Evolutionary conservation across 169 alveolate genomes (phyloP), one percentile per base, ranked within the genome.

Genomic region (Plasmodium vivax): DNA sequence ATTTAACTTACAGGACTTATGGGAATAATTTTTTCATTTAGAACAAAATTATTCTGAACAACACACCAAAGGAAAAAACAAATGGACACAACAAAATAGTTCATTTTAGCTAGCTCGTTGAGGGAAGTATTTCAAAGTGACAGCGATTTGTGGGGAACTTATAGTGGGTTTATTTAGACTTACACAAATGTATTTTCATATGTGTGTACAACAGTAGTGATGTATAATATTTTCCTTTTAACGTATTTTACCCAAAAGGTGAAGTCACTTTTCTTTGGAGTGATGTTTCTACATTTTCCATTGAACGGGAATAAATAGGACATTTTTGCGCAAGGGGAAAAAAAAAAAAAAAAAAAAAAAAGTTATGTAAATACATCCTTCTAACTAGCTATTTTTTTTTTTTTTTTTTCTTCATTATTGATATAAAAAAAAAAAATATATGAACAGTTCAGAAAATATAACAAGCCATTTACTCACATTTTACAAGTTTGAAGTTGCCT

Each of bases 1-100:
- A 56, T 87, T 74, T 32, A 19, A 71, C 93, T 56, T 87, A 87
- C 93, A 23, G 93, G 93, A 56, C 93, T 79, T 56, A 87, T 87
- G 45, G 93, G 93, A 77, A 87, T 87, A 32, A 87, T 87, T 87
- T 87, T 87, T 79, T 87, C 93, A 87, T 87, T 87, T 38, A 87
- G 81, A 87, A 87, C 93, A 87, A 87, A 75, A 34, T 75, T 74
- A 74, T 85, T 85, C 62, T 87, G 62, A 51, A 87, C 68, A 54
- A 87, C 9, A 45, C 93, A 68, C 85, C 85, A 75, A 51, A 87
- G 45, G 36, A 87, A 77, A 47, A 87, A 87, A 87, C 85, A 87
- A 58, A 58, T 23, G 41, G 87, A 77, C 12, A 54, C 85, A 36
- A 87, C 23, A 36, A 79, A 87, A 58, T 87, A 87, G 12, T 87